phyloP scores from a whole-genome alignment of 805 yeast genomes.

The Millerozyma acaciae region DNA sequence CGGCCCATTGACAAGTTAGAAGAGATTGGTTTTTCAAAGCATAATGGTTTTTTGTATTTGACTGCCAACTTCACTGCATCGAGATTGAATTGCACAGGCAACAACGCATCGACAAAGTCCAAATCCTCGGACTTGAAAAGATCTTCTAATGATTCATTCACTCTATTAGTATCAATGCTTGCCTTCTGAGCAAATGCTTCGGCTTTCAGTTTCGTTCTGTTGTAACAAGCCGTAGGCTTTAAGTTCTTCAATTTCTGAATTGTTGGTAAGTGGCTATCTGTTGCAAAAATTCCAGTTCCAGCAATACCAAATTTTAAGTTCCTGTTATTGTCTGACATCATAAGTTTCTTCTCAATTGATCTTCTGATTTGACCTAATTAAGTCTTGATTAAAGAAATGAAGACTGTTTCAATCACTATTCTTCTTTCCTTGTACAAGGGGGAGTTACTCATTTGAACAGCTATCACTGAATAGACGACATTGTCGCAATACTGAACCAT shows the following conservation, averaged over 20 bases:
- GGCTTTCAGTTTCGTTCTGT: slow-evolving; percentile 84
- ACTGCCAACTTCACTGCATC: slow-evolving; percentile 68
- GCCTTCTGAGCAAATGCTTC: slow-evolving; percentile 69
- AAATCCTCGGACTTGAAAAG: slow-evolving; percentile 62
- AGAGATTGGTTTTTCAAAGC: slow-evolving; percentile 90
- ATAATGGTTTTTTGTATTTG: slow-evolving; percentile 70
- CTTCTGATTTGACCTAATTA: not conserved
- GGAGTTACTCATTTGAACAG: too few species aligned
- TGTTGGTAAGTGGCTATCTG: slow-evolving; percentile 77
- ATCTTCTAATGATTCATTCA: slow-evolving; percentile 60
- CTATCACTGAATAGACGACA: too few species aligned
- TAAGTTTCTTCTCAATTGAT: not conserved
- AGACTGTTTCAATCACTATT: not conserved
- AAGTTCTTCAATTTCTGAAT: slow-evolving; percentile 49
- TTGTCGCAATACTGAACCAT: too few species aligned
- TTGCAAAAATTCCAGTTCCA: slow-evolving; percentile 89
- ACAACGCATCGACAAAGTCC: slow-evolving; percentile 76
- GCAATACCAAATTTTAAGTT: slow-evolving; percentile 58
- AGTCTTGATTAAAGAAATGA: not conserved
- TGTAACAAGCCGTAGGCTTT: slow-evolving; percentile 66
- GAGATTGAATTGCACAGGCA: slow-evolving; percentile 83
- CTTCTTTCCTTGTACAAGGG: too few species aligned
- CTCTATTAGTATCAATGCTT: slow-evolving; percentile 43
- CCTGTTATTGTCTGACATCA: slow-evolving; percentile 3
- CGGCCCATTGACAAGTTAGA: slow-evolving; percentile 78